Evolutionary conservation across 441 rosid genomes (phyloP), one percentile per base, ranked within the genome.

Genomic region (Breynia disticha): DNA sequence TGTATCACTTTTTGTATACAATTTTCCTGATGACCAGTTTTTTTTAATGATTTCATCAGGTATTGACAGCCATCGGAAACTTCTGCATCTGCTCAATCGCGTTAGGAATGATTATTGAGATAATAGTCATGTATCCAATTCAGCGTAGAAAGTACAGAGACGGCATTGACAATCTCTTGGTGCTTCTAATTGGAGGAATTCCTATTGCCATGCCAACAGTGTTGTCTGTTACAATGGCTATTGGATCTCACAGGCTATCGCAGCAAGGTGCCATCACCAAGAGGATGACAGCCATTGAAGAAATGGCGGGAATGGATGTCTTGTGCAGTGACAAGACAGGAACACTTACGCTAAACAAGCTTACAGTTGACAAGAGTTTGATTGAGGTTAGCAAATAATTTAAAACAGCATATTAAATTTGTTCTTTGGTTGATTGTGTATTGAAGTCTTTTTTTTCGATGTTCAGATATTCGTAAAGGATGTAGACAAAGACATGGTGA

Each of bases 171-270:
- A 91, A 91, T 65, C 77, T 91, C 38, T 70, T 87, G 73, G 98
- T 90, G 46, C 95, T 90, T 52, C 81, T 90, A 42, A 90, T 90
- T 1, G 98, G 98, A 53, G 98, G 98, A 20, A 87, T 91, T 59
- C 98, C 98, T 21, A 91, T 91, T 12, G 96, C 98, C 24, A 90
- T 90, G 98, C 98, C 98, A 7, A 90, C 96, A 1, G 90, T 90
- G 11, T 67, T 84, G 72, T 90, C 96, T 0, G 96, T 90, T 20
- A 90, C 96, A 28, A 91, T 91, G 97, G 97, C 98, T 38, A 88
- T 88, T 65, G 98, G 98, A 2, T 88, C 95, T 19, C 97, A 91
- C 55, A 75, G 95, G 19, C 77, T 91, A 39, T 79, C 95, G 0
- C 64, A 86, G 64, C 97, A 91, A 77, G 98, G 97, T 46, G 98